Evolutionary conservation across 768 basidiomycete species (phyloP), one percentile per base, ranked within the genome.

Genomic region (Mycena haematopus): DNA sequence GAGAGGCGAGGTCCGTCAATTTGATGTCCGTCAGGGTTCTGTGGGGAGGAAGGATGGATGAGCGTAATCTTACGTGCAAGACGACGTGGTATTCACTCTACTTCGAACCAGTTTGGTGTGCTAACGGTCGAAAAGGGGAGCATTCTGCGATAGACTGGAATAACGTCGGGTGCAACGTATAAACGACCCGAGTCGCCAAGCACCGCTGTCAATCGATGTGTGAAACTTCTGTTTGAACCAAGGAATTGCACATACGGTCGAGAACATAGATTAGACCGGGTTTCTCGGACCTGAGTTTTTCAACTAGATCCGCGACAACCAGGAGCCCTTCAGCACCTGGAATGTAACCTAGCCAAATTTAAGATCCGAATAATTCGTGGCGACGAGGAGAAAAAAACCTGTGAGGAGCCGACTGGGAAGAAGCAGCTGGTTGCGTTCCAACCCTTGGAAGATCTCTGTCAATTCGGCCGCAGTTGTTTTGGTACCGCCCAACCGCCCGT

Each of bases 41-140:
- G 65, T 5, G 3, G 44, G 44, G 21, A 24, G 22, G 53, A 60
- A 57, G 24, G 54, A 31, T 38, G 21, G 31, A 27, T 59, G 40
- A 62, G 25, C 59, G 51, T 29, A 22, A 36, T 44, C 31, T 42
- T 6, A 44, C 35, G 11, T 33, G 53, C 15, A 56, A 21, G 13
- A 24, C 21, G 40, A 57, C 42, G n/a, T 24, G 47, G 44, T 15
- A 75, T 88, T 74, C 72, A 96, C 95, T 99, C 96, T 64, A 91
- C 92, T 79, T 99, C 97, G 69, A 95, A 99, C 86, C 95, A 97
- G 72, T 99, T 99, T 0, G 97, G 97, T 0, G 97, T 95, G 66
- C 98, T 98, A 51, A 98, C 88, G 0, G 92, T 92, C 3, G 97
- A 90, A n/a, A 87, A 77, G n/a, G 86, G 80, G 1, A 96, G 80